These are phyloP conservation scores for Nyssa sinensis DNA, from an alignment of 148 eudicot species.

Conservation along the genomic window DNA sequence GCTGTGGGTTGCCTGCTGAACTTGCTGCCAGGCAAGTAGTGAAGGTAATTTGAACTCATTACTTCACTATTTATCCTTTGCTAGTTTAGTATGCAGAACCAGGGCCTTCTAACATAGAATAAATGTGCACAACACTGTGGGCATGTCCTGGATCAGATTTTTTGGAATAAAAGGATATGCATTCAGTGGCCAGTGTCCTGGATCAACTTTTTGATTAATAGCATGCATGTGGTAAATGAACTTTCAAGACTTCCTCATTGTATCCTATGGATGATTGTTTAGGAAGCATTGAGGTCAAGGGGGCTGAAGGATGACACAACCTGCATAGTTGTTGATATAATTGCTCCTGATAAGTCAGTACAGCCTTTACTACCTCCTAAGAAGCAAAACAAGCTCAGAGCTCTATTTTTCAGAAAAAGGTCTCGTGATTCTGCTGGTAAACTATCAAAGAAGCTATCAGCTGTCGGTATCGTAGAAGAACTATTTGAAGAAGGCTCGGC, in stretches of 20 bases:
- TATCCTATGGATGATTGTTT: constrained; percentile 9
- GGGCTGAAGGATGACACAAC: constrained; percentile 89
- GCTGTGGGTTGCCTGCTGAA: constrained; percentile 89
- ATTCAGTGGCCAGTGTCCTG: neutral
- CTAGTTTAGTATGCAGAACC: neutral
- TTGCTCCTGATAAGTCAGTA: constrained; percentile 55
- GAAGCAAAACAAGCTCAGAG: constrained; percentile 50
- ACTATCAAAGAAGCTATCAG: constrained; percentile 63
- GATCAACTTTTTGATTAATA: neutral
- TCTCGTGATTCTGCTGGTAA: constrained; percentile 46
- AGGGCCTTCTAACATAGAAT: neutral
- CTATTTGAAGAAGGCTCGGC: constrained; percentile 97
- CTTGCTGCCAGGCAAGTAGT: constrained; percentile 87
- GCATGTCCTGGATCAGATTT: neutral
- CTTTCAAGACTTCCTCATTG: neutral
- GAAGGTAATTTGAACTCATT: constrained; percentile 40
- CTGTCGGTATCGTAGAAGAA: constrained; percentile 81
- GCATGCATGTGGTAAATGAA: neutral
- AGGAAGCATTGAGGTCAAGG: constrained; percentile 82
- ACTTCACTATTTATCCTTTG: neutral
- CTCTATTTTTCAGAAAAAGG: constrained; percentile 58
- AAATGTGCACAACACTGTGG: neutral
- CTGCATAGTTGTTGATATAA: constrained; percentile 81
- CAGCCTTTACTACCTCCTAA: constrained; percentile 52
- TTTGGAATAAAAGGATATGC: too few species aligned